These are phyloP conservation scores for Erythrophleum ivorense DNA, from an alignment of 331 rosid genomes.

Conservation along the genomic window DNA sequence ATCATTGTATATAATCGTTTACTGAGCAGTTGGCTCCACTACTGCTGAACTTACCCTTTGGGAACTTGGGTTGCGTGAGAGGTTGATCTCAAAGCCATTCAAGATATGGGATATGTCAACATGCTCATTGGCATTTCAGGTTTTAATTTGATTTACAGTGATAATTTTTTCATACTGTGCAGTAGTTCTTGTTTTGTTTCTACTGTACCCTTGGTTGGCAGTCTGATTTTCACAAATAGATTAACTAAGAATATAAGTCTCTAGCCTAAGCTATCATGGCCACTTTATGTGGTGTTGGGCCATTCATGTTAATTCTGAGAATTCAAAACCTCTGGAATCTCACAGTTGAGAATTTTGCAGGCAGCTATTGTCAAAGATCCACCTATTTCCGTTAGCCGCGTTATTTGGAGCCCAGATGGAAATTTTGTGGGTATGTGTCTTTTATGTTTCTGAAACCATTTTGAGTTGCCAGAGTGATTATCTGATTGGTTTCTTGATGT, in stretches of 20 bases:
- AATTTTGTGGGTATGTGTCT: conserved; percentile 74
- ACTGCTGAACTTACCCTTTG: conserved; percentile 85
- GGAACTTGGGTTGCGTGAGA: conserved; percentile 75
- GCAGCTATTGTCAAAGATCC: conserved; percentile 60
- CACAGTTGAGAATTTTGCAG: conserved; percentile 51
- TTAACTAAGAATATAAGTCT: conserved; percentile 6
- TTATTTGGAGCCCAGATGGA: conserved; percentile 94
- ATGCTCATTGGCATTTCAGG: conserved; percentile 75
- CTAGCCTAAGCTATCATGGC: conserved; percentile 24
- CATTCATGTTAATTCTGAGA: conserved; percentile 34
- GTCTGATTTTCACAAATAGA: conserved; percentile 5
- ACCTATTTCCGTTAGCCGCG: conserved; percentile 78
- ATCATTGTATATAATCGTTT: conserved; percentile 16
- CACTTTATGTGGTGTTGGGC: conserved; percentile 18
- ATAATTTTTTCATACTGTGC: conserved; percentile 19
- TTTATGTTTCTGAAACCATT: conserved; percentile 33
- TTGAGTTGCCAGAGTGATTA: conserved; percentile 29
- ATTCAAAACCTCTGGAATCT: conserved; percentile 40
- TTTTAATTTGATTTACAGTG: conserved; percentile 29
- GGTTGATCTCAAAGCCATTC: conserved; percentile 78
- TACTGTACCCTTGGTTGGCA: conserved; percentile 13
- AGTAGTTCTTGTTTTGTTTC: conserved; percentile 31
- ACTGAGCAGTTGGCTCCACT: conserved; percentile 67
- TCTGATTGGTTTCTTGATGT: conserved; percentile 50
- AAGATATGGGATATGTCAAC: conserved; percentile 67